Evolutionary conservation across 306 rosid genomes (phyloP), one percentile per base, ranked within the genome.

Genomic region (Medicago lupulina): DNA sequence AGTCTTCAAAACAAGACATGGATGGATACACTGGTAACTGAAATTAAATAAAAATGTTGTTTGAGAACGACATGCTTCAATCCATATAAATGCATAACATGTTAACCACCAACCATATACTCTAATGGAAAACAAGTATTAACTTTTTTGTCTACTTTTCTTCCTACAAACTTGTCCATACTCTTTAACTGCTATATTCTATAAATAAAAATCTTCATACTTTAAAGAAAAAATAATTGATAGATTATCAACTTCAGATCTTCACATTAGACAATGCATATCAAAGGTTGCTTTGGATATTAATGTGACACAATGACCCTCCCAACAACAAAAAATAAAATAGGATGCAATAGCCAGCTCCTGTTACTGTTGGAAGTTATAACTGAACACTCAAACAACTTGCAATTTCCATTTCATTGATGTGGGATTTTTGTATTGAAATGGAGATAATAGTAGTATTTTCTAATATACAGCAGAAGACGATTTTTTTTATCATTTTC

Each of bases 361-460:
- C n/a, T n/a, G n/a, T n/a, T n/a, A n/a, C n/a, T n/a, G n/a, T 41
- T 57, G 59, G 55, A 28, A 65, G 36, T 53, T 70, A 60, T 2
- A 62, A 44, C 47, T 13, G 14, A 54, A 72, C 59, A 64, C 65
- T 46, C 40, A 28, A 72, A 46, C 14, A 69, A 40, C 66, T 21
- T 6, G 34, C 74, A 39, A 50, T 59, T 66, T 66, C 44, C 82
- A 70, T 81, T 71, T 31, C 31, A 69, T 47, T 49, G 60, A 49
- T 50, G 81, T 41, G 15, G 69, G 38, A 51, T 31, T 28, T 16
- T 39, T 40, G 53, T 19, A 62, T 60, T 18, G 36, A 41, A 17
- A 58, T 58, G 43, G 16, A 43, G 11, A 43, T 43, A 3, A 43
- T 43, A 11, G 18, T 54, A 38, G 14, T 15, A 61, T 14, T 59